phyloP scores from a whole-genome alignment of 768 basidiomycete genomes.

The Tulasnella sp. region DNA sequence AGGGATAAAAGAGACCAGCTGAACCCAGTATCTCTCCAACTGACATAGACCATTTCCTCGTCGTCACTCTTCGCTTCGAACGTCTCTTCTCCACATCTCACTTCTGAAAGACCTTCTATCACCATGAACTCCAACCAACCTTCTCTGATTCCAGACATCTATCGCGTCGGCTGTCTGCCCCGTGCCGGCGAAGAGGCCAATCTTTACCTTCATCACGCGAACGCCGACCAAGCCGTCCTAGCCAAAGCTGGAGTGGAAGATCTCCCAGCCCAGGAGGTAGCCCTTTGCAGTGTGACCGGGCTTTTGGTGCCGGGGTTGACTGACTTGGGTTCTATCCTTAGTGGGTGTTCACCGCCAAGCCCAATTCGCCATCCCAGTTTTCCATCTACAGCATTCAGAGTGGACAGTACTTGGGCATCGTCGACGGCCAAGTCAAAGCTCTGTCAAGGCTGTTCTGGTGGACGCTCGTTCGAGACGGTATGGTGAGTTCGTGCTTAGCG shows the following conservation, averaged over 20 bases:
- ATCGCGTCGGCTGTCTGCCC: background rate
- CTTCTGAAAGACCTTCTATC: background rate
- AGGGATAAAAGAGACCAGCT: background rate
- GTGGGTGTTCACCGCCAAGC: background rate
- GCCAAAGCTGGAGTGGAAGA: background rate
- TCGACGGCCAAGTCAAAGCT: background rate
- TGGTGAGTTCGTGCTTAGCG: background rate
- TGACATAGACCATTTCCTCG: background rate
- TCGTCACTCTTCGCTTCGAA: background rate
- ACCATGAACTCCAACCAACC: background rate
- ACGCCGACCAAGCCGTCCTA: background rate
- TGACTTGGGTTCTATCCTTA: background rate
- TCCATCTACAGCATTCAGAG: slow-evolving; percentile 2
- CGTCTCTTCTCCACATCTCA: background rate
- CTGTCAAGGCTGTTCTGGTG: background rate
- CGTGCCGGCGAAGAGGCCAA: background rate
- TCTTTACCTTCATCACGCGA: background rate
- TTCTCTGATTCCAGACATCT: background rate
- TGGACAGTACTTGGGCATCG: background rate
- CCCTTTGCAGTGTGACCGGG: too few relatives aligned
- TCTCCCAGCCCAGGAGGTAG: background rate
- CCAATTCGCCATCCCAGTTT: background rate
- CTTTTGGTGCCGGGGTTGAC: background rate
- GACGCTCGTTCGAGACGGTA: background rate
- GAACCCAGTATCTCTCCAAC: background rate